A percentile compares a stretch with the other conserved stretches of the same genome.
Conservation (phyloP, 768 basidiomycete species). For the Naganishia friedmannii region DNA sequence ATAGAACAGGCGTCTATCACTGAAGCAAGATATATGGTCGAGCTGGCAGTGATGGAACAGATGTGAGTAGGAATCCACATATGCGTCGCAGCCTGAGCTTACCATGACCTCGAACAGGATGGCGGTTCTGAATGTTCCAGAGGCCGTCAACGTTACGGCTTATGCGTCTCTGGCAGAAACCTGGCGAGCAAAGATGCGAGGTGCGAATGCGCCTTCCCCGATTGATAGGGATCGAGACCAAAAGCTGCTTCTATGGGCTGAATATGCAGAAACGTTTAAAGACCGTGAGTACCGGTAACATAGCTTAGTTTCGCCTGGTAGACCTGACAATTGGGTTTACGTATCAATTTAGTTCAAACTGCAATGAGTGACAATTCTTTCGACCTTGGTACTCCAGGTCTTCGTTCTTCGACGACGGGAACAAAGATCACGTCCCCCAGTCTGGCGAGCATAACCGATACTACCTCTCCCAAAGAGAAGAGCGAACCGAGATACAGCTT, state of each 20-base stretch:
- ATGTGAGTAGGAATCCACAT: constrained; percentile 9
- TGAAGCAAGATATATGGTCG: constrained; percentile 25
- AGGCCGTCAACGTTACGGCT: constrained; percentile 1
- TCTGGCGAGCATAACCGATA: constrained; percentile 17
- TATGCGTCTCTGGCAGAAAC: constrained; percentile 14
- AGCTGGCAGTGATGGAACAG: constrained; percentile 27
- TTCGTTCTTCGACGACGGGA: neutral
- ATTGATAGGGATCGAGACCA: constrained; percentile 41
- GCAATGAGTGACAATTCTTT: constrained; percentile 11
- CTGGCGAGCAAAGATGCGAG: constrained; percentile 27
- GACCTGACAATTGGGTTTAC: neutral
- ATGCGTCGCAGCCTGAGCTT: neutral
- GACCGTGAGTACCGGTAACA: constrained; percentile 14
- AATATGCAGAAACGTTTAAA: constrained; percentile 45
- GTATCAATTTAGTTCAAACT: neutral
- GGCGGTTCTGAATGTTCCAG: constrained; percentile 18
- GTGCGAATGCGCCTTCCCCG: neutral
- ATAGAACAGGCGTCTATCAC: constrained; percentile 12
- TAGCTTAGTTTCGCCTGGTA: neutral
- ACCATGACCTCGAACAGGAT: neutral
- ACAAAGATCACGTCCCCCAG: constrained; percentile 16
- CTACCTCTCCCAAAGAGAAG: neutral
- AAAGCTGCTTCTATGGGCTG: constrained; percentile 48
- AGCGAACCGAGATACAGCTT: constrained; percentile 1
- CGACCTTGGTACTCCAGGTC: constrained; percentile 2